Conservation (phyloP, 2,329 filamentous ascomycete genomes). For the Exophiala mesophila region DNA sequence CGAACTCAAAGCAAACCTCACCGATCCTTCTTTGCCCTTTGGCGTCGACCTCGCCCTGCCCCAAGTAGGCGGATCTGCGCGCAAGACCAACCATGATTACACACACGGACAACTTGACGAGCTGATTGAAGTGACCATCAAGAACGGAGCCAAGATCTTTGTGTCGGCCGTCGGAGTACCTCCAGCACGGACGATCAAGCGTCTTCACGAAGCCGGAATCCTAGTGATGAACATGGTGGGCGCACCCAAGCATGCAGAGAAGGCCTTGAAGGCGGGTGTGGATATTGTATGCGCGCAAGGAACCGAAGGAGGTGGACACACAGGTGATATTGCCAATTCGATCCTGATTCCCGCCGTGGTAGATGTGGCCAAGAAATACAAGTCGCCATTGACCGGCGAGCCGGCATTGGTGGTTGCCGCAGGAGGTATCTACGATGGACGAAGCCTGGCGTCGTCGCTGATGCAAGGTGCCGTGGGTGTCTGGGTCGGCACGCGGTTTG, state of each 20-base stretch:
- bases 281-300: constrained; percentile 92
- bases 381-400: constrained; percentile 63
- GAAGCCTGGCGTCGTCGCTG: constrained; percentile 71
- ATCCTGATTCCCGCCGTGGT: constrained; percentile 83
- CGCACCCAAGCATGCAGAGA: constrained; percentile 82
- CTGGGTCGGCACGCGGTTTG: constrained; percentile 92
- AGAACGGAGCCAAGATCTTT: constrained; percentile 77
- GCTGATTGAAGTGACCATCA: constrained; percentile 79
- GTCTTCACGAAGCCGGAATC: constrained; percentile 73
- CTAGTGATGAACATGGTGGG: constrained; percentile 98
- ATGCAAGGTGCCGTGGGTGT: constrained; percentile 86
- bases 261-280: constrained; percentile 79
- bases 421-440: constrained; percentile 78
- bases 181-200: constrained; percentile 65
- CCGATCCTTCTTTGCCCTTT: constrained; percentile 67
- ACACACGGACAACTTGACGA: constrained; percentile 83
- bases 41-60: constrained; percentile 88
- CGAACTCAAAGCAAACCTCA: constrained; percentile 74
- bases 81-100: constrained; percentile 94
- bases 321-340: constrained; percentile 78
- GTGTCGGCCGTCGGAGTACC: constrained; percentile 86
- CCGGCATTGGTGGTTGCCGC: constrained; percentile 80
- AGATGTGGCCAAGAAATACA: constrained; percentile 71
- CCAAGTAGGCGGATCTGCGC: constrained; percentile 75
- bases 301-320: constrained; percentile 89